Base-by-base conservation (phyloP, 441 rosid species). In the Dalechampia spathulata region DNA sequence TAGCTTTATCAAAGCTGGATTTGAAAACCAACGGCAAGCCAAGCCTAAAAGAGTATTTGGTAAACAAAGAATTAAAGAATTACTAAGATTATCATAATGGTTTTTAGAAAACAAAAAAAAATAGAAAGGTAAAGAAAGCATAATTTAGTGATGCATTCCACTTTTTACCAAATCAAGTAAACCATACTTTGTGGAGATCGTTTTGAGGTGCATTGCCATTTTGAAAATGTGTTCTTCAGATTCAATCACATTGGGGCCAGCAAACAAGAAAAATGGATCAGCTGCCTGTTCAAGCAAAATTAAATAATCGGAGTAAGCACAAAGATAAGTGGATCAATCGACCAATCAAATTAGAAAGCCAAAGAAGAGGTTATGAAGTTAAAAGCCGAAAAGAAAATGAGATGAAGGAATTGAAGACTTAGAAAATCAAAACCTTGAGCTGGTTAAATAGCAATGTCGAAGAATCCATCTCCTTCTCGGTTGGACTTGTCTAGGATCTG, bases 1-100 rank as follows among this genome's bases (percentile, higher is more conserved):
- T 87, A 56, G 97, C 96, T 76, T 90, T 90, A 75, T 90, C 97
- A 68, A 90, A 90, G 69, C 96, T 90, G 30, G 96, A 90, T 81
- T 90, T 87, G 66, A 90, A 90, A 64, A 81, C 87, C 69, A 90
- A 57, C 0, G 87, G 97, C 70, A 87, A 63, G 14, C 91, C 96
- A 68, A 83, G 64, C 65, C 97, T 87, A 70, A 66, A 52, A 26
- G 34, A 30, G 4, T 30, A 8, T 3, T 30, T 3, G 34, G 8
- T 3, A 4, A 30, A 30, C 8, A 30, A 30, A 30, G n/a, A n/a
- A n/a, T n/a, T n/a, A n/a, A n/a, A n/a, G n/a, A n/a, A n/a, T n/a
- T n/a, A n/a, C n/a, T n/a, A n/a, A n/a, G n/a, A n/a, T n/a, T n/a
- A n/a, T n/a, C n/a, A n/a, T n/a, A n/a, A n/a, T n/a, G n/a, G n/a